Conservation (phyloP, 192 early-diverging fungal species). For the Backusella westeae region DNA sequence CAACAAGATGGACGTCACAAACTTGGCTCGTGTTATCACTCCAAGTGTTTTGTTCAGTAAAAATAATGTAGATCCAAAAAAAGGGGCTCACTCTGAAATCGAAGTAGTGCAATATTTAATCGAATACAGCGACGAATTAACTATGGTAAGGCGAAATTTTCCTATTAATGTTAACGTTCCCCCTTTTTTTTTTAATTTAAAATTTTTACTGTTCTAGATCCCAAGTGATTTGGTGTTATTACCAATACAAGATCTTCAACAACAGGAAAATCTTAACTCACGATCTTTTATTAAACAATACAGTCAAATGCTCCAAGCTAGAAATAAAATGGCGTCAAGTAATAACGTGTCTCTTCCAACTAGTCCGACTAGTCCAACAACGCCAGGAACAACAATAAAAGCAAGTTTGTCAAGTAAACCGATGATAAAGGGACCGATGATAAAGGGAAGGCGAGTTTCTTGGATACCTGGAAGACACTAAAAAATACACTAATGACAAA, state of each 20-base stretch:
- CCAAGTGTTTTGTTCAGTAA: slow-evolving; percentile 89
- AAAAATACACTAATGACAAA: background rate
- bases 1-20: slow-evolving; percentile 91
- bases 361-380: background rate
- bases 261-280: slow-evolving; percentile 3
- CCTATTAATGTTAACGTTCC: background rate
- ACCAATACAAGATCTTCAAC: background rate
- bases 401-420: background rate
- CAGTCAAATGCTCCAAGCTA: background rate
- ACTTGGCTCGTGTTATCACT: slow-evolving; percentile 90
- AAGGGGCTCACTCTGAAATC: slow-evolving; percentile 17
- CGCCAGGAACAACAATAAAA: background rate
- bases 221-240: slow-evolving; percentile 4
- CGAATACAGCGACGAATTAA: slow-evolving; percentile 12
- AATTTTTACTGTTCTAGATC: background rate
- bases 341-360: background rate
- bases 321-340: background rate
- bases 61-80: slow-evolving; percentile 50
- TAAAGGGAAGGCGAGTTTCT: background rate
- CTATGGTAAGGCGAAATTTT: background rate
- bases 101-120: slow-evolving; percentile 26
- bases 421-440: background rate
- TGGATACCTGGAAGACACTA: background rate
- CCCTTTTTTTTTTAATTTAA: background rate
- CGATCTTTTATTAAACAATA: slow-evolving; percentile 9